These are phyloP conservation scores for Trametes sp. DNA, from an alignment of 1,284 basidiomycete genomes.

Conservation along the genomic window DNA sequence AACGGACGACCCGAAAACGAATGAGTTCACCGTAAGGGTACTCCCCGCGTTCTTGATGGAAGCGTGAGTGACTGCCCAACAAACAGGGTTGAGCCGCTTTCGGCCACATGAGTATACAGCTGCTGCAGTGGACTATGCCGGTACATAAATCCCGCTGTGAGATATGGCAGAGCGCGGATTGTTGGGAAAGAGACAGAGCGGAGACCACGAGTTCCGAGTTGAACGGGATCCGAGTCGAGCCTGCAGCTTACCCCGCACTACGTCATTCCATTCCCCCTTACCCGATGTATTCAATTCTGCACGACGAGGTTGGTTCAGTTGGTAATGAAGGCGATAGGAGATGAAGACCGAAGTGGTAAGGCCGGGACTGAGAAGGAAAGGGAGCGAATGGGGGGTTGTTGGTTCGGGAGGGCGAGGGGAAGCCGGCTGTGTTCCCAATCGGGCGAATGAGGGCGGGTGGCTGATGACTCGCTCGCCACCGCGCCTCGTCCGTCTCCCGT, in stretches of 20 bases:
- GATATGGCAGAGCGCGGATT: too few relatives aligned
- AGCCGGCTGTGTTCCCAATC: conserved; percentile 5
- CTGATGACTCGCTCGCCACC: conserved; percentile 22
- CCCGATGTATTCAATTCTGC: background rate
- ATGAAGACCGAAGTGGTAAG: background rate
- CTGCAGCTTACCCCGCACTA: conserved; percentile 3
- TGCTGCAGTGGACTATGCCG: too few relatives aligned
- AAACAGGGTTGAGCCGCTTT: too few relatives aligned
- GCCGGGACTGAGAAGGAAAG: background rate
- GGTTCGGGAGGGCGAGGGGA: background rate
- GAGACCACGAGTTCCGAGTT: background rate
- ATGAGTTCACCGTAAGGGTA: too few relatives aligned
- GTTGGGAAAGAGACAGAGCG: too few relatives aligned
- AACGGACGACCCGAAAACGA: too few relatives aligned
- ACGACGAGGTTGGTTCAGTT: background rate
- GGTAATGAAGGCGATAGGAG: background rate
- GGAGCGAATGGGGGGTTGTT: background rate
- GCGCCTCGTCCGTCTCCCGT: conserved; percentile 2
- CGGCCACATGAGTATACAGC: too few relatives aligned
- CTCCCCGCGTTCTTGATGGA: too few relatives aligned
- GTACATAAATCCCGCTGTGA: background rate
- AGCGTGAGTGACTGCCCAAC: too few relatives aligned
- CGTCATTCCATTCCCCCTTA: background rate
- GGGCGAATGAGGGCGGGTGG: conserved; percentile 20
- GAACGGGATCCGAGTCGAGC: background rate